phyloP scores from a whole-genome alignment of 495 filamentous ascomycete species.

The Chaetomium cochliodes region DNA sequence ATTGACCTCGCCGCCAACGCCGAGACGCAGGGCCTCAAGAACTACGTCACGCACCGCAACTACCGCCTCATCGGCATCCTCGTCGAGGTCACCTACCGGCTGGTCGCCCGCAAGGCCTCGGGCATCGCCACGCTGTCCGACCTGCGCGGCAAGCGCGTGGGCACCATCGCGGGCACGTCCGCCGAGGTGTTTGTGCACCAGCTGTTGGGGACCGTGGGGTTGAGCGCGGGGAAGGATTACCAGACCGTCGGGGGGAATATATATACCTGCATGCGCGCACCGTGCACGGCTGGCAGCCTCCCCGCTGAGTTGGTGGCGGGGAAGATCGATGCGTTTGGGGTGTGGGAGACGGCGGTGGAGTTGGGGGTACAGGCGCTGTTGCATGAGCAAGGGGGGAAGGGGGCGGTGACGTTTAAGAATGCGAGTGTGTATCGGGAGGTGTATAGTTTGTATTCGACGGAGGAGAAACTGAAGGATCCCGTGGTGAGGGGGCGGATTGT shows the following conservation, averaged over 20 bases:
- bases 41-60: slow-evolving; percentile 41
- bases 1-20: slow-evolving; percentile 45
- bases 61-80: slow-evolving; percentile 45
- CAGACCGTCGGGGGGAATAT: slow-evolving; percentile 36
- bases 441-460: slow-evolving; percentile 44
- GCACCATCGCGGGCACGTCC: slow-evolving; percentile 40
- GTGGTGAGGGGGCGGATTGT: slow-evolving; percentile 41
- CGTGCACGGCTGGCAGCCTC: slow-evolving; percentile 40
- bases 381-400: slow-evolving; percentile 22
- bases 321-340: slow-evolving; percentile 44
- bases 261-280: slow-evolving; percentile 35
- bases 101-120: slow-evolving; percentile 43
- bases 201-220: slow-evolving; percentile 37
- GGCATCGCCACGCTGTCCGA: slow-evolving; percentile 38
- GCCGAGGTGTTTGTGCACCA: slow-evolving; percentile 44
- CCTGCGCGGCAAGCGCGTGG: slow-evolving; percentile 47
- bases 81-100: slow-evolving; percentile 44
- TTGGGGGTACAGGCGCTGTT: slow-evolving; percentile 36
- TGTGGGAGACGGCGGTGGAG: slow-evolving; percentile 48
- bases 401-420: slow-evolving; percentile 40
- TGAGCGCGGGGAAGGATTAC: slow-evolving; percentile 34
- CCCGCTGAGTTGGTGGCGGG: slow-evolving; percentile 38
- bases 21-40: slow-evolving; percentile 46
- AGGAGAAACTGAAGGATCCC: slow-evolving; percentile 39
- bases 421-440: slow-evolving; percentile 45